Evolutionary conservation across 306 rosid genomes (phyloP).

Genomic region (Cercis canadensis): DNA sequence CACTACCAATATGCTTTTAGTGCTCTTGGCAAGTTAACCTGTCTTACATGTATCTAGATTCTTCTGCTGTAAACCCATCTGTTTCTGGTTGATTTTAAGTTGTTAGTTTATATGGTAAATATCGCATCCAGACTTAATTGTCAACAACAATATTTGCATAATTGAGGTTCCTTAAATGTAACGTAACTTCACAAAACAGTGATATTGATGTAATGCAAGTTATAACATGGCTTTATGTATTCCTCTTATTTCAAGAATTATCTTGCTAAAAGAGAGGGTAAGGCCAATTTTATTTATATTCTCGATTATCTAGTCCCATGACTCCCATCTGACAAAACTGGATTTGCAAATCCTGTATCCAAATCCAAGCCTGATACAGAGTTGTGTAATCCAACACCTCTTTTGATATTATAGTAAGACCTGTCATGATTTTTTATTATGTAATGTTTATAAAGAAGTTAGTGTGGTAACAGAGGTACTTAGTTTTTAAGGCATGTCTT

Average conservation of each 20-base stretch:
- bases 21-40: too few relatives aligned
- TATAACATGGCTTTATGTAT: not conserved
- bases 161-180: not conserved
- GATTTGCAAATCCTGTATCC: slow-evolving; percentile 7
- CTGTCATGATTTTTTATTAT: not conserved
- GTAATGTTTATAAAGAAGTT: not conserved
- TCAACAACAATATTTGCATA: slow-evolving; percentile 13
- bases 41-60: too few relatives aligned
- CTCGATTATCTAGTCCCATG: too few relatives aligned
- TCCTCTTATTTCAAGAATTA: not conserved
- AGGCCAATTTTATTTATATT: not conserved
- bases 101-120: too few relatives aligned
- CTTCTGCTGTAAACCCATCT: not conserved
- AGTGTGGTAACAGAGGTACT: slow-evolving; percentile 12
- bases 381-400: not conserved
- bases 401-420: not conserved
- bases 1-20: too few relatives aligned
- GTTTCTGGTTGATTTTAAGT: too few relatives aligned
- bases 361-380: not conserved
- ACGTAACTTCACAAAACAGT: not conserved
- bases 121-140: slow-evolving; percentile 5
- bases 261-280: not conserved
- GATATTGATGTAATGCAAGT: not conserved
- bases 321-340: slow-evolving; percentile 2
- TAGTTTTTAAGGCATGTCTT: not conserved